Conservation (phyloP, 176 grass and related monocot genomes). For the Oryza glumipatula region DNA sequence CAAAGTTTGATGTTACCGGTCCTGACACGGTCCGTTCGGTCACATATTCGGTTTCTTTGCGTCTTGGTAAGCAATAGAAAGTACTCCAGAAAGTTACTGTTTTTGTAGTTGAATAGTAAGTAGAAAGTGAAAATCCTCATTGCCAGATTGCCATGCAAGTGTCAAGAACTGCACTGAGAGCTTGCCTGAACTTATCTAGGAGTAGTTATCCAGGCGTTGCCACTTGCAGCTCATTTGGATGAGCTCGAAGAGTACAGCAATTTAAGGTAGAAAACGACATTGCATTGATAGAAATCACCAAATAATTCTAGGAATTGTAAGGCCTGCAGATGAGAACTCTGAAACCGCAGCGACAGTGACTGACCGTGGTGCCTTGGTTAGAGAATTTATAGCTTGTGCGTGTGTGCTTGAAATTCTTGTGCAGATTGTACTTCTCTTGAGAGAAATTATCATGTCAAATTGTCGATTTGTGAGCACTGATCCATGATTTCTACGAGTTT, state of each 20-base stretch:
- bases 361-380: not conserved
- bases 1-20: not conserved
- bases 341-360: conserved; percentile 7
- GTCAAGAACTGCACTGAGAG: not conserved
- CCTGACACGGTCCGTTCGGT: not conserved
- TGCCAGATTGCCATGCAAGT: not conserved
- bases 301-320: not conserved
- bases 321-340: not conserved
- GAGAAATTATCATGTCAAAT: not conserved
- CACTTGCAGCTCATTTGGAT: conserved; percentile 19
- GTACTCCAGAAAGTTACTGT: too few species aligned
- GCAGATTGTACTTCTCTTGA: not conserved
- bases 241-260: conserved; percentile 16
- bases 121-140: not conserved
- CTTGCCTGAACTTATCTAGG: conserved; percentile 18
- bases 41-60: not conserved
- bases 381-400: not conserved
- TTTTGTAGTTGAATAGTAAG: not conserved
- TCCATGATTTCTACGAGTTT: not conserved
- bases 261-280: conserved; percentile 23
- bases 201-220: not conserved
- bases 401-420: conserved; percentile 23
- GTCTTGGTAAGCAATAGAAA: not conserved
- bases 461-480: not conserved
- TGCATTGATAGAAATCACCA: not conserved